These are phyloP conservation scores for Staphylotrichum tortipilum DNA, from an alignment of 495 filamentous ascomycete genomes.

Conservation along the genomic window DNA sequence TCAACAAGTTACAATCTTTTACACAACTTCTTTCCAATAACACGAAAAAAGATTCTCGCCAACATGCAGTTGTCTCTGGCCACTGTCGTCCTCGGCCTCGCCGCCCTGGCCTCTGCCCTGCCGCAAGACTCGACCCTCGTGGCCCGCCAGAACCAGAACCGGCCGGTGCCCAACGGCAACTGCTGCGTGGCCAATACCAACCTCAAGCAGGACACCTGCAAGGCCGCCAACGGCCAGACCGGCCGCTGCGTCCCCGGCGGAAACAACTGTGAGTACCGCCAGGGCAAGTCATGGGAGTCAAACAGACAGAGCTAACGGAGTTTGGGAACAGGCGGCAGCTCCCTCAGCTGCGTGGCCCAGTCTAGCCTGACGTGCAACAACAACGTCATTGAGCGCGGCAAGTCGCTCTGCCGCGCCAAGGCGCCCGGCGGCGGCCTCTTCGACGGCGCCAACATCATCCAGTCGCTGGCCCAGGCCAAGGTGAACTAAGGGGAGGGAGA, in stretches of 20 bases:
- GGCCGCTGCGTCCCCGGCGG: constrained; percentile 24
- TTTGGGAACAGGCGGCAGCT: constrained; percentile 10
- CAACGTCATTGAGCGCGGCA: constrained; percentile 22
- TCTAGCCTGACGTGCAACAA: constrained; percentile 17
- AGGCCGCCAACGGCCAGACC: constrained; percentile 13
- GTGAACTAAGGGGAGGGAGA: constrained; percentile 7
- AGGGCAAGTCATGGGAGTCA: too few relatives aligned
- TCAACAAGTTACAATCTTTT: neutral
- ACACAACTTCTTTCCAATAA: neutral
- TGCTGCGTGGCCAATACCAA: constrained; percentile 27
- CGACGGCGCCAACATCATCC: constrained; percentile 17
- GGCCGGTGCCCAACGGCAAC: constrained; percentile 20
- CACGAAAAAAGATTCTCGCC: neutral
- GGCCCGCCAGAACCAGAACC: constrained; percentile 22
- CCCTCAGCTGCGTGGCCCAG: constrained; percentile 21
- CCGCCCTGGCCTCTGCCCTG: constrained; percentile 9
- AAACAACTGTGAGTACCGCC: constrained; percentile 16
- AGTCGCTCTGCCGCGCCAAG: constrained; percentile 18
- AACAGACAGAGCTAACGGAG: too few relatives aligned
- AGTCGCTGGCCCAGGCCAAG: constrained; percentile 11
- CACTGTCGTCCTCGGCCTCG: constrained; percentile 17
- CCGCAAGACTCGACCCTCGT: constrained; percentile 10
- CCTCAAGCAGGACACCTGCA: constrained; percentile 29
- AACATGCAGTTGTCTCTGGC: constrained; percentile 18
- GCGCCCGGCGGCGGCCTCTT: constrained; percentile 14